Evolutionary conservation across 192 early-diverging fungal species (phyloP).

Genomic region (Thoreauomyces humboldtii): DNA sequence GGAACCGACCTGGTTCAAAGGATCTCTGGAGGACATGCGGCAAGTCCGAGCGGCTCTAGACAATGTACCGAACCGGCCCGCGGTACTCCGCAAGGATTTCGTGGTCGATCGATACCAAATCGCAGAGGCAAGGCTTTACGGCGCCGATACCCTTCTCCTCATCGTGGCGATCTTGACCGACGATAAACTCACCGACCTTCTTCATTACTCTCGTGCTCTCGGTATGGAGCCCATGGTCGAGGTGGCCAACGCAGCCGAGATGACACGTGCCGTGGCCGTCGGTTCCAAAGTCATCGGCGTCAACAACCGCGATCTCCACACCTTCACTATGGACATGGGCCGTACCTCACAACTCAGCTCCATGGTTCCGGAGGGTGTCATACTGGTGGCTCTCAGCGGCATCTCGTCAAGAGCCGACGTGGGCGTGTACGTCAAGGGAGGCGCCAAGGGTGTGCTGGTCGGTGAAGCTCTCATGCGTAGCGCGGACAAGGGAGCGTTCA

Average conservation of each 20-base stretch:
- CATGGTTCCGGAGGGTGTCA: slow-evolving; percentile 69
- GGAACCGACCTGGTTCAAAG: slow-evolving; percentile 99
- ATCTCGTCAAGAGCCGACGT: slow-evolving; percentile 83
- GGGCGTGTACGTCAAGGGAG: slow-evolving; percentile 70
- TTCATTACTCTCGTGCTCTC: slow-evolving; percentile 71
- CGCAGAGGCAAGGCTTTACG: slow-evolving; percentile 87
- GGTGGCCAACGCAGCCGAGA: slow-evolving; percentile 89
- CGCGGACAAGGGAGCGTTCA: slow-evolving; percentile 70
- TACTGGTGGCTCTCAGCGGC: slow-evolving; percentile 88
- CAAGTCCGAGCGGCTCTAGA: slow-evolving; percentile 75
- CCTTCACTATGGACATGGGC: slow-evolving; percentile 91
- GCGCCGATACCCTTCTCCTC: slow-evolving; percentile 93
- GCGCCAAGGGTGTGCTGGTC: slow-evolving; percentile 81
- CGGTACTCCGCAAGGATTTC: slow-evolving; percentile 96
- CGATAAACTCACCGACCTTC: slow-evolving; percentile 59
- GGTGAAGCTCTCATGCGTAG: slow-evolving; percentile 95
- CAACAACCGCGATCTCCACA: slow-evolving; percentile 97
- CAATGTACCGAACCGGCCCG: slow-evolving; percentile 70
- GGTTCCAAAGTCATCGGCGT: slow-evolving; percentile 92
- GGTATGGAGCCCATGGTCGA: slow-evolving; percentile 99
- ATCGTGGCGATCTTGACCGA: slow-evolving; percentile 92
- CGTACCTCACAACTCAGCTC: slow-evolving; percentile 76
- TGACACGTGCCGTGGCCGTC: slow-evolving; percentile 76
- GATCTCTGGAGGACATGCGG: slow-evolving; percentile 85
- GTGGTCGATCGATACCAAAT: slow-evolving; percentile 95